Evolutionary conservation across 2,329 filamentous ascomycete genomes (phyloP).

Genomic region (Epichloe aotearoae): DNA sequence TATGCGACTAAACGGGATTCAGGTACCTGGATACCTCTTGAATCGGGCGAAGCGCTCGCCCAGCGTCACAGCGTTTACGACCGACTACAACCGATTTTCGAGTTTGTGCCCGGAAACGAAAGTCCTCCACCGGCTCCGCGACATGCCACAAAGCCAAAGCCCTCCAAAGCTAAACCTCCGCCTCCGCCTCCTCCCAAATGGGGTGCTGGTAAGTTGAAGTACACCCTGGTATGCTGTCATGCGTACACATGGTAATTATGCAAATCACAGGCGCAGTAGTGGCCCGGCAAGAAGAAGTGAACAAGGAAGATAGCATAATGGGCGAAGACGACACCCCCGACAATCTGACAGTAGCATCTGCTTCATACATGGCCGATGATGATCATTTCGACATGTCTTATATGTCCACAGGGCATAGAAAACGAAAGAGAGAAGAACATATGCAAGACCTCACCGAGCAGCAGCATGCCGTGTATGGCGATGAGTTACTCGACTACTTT

Average conservation of each 20-base stretch:
- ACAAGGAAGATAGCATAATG: slow-evolving; percentile 47
- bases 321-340: slow-evolving; percentile 73
- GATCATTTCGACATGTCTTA: slow-evolving; percentile 62
- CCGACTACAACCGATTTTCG: slow-evolving; percentile 75
- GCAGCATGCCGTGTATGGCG: slow-evolving; percentile 81
- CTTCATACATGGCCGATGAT: slow-evolving; percentile 75
- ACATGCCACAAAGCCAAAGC: slow-evolving; percentile 78
- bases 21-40: slow-evolving; percentile 94
- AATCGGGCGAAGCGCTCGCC: slow-evolving; percentile 67
- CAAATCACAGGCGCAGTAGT: slow-evolving; percentile 7
- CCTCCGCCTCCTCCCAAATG: slow-evolving; percentile 44
- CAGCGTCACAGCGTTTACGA: slow-evolving; percentile 78
- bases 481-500: slow-evolving; percentile 94
- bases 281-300: slow-evolving; percentile 43
- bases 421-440: slow-evolving; percentile 62
- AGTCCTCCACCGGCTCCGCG: slow-evolving; percentile 90
- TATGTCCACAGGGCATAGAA: slow-evolving; percentile 45
- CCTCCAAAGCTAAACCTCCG: slow-evolving; percentile 38
- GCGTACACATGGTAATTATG: not conserved
- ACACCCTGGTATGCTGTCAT: not conserved
- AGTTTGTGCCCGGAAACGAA: slow-evolving; percentile 70
- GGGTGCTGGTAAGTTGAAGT: slow-evolving; percentile 14
- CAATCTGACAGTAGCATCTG: slow-evolving; percentile 69
- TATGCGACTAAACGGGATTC: slow-evolving; percentile 5
- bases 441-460: slow-evolving; percentile 57